Evolutionary conservation across 2,329 filamentous ascomycete species (phyloP), one percentile per base, ranked within the genome.

Genomic region (Trichophyton verrucosum): DNA sequence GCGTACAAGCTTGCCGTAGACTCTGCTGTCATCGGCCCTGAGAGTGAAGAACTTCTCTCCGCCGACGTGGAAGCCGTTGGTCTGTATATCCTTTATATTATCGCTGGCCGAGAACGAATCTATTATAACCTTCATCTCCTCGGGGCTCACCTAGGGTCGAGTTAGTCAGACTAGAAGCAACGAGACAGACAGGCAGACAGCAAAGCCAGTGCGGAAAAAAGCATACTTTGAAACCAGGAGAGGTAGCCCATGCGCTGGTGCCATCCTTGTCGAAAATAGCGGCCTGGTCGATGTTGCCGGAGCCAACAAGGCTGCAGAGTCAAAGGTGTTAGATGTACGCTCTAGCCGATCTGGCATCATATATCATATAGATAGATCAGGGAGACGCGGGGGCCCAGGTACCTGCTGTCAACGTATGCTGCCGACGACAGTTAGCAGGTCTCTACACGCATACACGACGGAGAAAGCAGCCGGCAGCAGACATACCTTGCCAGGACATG

Each of bases 251-350:
- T 68, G 84, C 81, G 73, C 86, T 90, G 76, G 88, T 88, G 69
- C 90, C 89, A 68, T 87, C 87, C 66, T 77, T 78, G 76, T 87
- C 91, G 80, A 94, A 85, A 74, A 96, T 91, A 72, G 88, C 88
- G 69, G 82, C 91, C 79, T 90, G 86, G 79, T 94, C 87, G 71
- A 95, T 77, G 73, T 91, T 86, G 71, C 86, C 86, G 69, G 82
- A 86, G 77, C 81, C 86, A 71, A 95, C 82, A 70, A 96, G 84
- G 82, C 90, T 95, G 72, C 9, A 47, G 11, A 36, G 53, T 27
- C n/a, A 13, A 13, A 38, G 8, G 15, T 38, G 55, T 38, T 20
- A 38, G 53, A 30, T 30, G 27, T 7, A 30, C 27, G 27, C 5
- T 30, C 27, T 30, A 7, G 27, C 6, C 27, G 27, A 30, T 30